Conservation (phyloP, 2,329 filamentous ascomycete species). For the Pseudocercospora ulei region DNA sequence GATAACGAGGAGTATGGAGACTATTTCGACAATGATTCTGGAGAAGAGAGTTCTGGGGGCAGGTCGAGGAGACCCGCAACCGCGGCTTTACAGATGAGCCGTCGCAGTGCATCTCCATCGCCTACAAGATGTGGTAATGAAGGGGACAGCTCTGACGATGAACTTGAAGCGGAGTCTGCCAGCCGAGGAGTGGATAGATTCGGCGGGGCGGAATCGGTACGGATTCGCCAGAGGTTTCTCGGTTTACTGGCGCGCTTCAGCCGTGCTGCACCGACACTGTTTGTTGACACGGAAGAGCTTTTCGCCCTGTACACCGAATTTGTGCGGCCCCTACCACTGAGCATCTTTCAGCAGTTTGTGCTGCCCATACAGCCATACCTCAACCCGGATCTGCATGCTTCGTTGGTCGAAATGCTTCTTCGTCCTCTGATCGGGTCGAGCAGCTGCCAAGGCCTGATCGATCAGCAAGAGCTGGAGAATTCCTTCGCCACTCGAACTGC, state of each 20-base stretch:
- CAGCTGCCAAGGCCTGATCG: conserved; percentile 40
- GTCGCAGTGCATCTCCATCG: conserved; percentile 10
- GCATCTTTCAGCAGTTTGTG: conserved; percentile 50
- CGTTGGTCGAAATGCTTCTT: conserved; percentile 48
- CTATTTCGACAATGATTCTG: conserved; percentile 31
- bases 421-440: conserved; percentile 42
- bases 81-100: conserved; percentile 7
- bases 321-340: conserved; percentile 50
- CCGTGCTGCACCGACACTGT: conserved; percentile 33
- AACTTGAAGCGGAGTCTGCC: conserved; percentile 3
- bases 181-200: conserved; percentile 15
- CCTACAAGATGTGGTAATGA: conserved; percentile 6
- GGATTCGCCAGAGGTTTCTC: conserved; percentile 55
- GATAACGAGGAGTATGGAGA: conserved; percentile 41
- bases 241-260: conserved; percentile 39
- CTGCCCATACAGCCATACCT: conserved; percentile 36
- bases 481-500: conserved; percentile 60
- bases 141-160: conserved; percentile 9
- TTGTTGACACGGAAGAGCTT: conserved; percentile 47
- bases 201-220: conserved; percentile 47
- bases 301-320: conserved; percentile 51
- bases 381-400: conserved; percentile 38
- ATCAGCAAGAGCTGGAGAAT: conserved; percentile 43
- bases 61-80: conserved; percentile 12
- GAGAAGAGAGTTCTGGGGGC: conserved; percentile 19